Base-by-base conservation (phyloP, 768 basidiomycete genomes). In the Sistotremastrum suecicum region DNA sequence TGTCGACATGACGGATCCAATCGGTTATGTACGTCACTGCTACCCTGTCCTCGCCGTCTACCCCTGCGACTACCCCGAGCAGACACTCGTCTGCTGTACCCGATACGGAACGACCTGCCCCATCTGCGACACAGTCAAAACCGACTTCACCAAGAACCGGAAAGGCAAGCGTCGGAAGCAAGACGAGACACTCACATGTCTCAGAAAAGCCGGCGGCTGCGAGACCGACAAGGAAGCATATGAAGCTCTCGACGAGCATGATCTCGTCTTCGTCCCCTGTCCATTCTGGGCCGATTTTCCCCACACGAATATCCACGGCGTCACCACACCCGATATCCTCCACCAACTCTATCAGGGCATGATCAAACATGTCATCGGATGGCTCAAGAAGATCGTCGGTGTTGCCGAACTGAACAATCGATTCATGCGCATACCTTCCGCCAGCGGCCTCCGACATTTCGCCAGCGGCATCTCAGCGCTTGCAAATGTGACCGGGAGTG, bases 1-100 rank as follows among this genome's bases (percentile, higher is more conserved):
- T 7, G 48, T 66, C 10, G 37, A 53, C 0, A 57, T 68, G 55
- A n/a, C 38, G 0, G 60, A 58, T 39, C 60, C 62, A 3, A 59
- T 65, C 46, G 64, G 66, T 1, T 52, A 69, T 29, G 42, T 69
- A 12, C 66, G 65, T 39, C 70, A 68, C 33, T 50, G 51, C 7
- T 60, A 62, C 53, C 57, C 44, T 8, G 51, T 46, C 43, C 47
- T 50, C 48, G 59, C 47, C 20, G 53, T 11, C 7, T 54, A 65
- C 38, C 48, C 53, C 10, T 51, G 50, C 0, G 57, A 56, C 30
- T 55, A 55, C 42, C 56, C 53, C 0, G 55, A 55, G 37, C 52
- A 59, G 32, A 34, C 49, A n/a, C 40, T 50, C 1, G 49, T 56
- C 11, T n/a, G n/a, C n/a, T n/a, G n/a, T n/a, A n/a, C n/a, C n/a